Evolutionary conservation across 2,329 filamentous ascomycete species (phyloP).

Genomic region (Aspergillus amoenus): DNA sequence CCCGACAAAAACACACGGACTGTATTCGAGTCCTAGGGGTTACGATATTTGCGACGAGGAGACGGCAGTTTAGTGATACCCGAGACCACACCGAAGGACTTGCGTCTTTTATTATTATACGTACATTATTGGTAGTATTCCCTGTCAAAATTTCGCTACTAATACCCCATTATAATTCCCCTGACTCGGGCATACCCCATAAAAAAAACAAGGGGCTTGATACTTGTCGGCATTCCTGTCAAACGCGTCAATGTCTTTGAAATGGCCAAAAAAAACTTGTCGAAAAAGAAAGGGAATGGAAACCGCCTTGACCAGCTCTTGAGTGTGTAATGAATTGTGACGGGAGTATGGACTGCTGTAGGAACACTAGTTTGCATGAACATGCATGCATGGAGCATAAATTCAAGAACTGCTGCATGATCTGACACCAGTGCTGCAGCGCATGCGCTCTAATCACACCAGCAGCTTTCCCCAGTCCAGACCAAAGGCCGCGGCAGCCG

Average conservation of each 20-base stretch:
- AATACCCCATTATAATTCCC: not conserved
- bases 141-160: not conserved
- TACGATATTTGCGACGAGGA: not conserved
- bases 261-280: not conserved
- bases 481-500: constrained; percentile 6
- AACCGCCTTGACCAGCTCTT: not conserved
- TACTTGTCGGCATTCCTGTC: not conserved
- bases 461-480: not conserved
- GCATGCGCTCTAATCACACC: constrained; percentile 8
- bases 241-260: not conserved
- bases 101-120: not conserved
- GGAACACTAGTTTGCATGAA: constrained; percentile 9
- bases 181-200: not conserved
- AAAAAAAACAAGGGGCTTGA: not conserved
- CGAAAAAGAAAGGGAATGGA: not conserved
- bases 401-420: constrained; percentile 9
- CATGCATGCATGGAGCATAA: constrained; percentile 6
- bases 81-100: not conserved
- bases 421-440: constrained; percentile 5
- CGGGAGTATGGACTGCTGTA: not conserved
- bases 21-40: not conserved
- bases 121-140: not conserved
- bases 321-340: not conserved
- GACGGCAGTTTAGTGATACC: not conserved
- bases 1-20: not conserved